Percentiles rank a stretch among this genome's conserved stretches.
Conservation (phyloP, 257 asterid genomes). For the Penstemon barbatus region DNA sequence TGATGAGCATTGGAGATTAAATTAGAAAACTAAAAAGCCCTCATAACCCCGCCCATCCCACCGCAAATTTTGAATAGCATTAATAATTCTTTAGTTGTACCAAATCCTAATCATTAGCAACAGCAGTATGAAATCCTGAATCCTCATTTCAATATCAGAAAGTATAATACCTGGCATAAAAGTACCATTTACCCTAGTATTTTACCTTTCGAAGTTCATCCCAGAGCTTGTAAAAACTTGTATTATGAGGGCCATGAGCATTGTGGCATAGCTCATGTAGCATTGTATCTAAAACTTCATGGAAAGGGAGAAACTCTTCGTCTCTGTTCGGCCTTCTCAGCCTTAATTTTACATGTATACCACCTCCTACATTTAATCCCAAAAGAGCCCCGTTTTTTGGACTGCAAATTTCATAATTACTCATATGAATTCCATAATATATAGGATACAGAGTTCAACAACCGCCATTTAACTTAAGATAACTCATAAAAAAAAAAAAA, state of each 20-base stretch:
- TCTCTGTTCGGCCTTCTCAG: constrained; percentile 74
- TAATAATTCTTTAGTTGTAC: not conserved
- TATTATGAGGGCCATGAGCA: constrained; percentile 79
- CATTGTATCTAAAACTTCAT: constrained; percentile 88
- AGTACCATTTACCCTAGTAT: not conserved
- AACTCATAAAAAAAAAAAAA: not conserved
- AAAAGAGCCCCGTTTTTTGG: constrained; percentile 57
- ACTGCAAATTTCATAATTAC: constrained; percentile 41
- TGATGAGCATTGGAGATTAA: not conserved
- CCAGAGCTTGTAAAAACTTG: constrained; percentile 92
- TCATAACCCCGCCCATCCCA: not conserved
- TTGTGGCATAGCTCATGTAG: constrained; percentile 97
- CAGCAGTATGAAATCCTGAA: not conserved
- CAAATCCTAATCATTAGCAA: not conserved
- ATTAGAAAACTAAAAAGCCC: not conserved
- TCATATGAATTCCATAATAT: not conserved
- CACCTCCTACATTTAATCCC: constrained; percentile 84
- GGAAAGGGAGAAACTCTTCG: constrained; percentile 66
- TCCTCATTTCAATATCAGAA: not conserved
- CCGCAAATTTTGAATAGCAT: not conserved
- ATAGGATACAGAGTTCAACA: constrained; percentile 2
- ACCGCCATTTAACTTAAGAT: constrained; percentile 1
- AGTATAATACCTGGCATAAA: not conserved
- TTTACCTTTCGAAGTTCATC: constrained; percentile 85
- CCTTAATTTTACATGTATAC: constrained; percentile 76